phyloP scores from a whole-genome alignment of 352 stramenopile genomes.

The Phytopythium vexans region DNA sequence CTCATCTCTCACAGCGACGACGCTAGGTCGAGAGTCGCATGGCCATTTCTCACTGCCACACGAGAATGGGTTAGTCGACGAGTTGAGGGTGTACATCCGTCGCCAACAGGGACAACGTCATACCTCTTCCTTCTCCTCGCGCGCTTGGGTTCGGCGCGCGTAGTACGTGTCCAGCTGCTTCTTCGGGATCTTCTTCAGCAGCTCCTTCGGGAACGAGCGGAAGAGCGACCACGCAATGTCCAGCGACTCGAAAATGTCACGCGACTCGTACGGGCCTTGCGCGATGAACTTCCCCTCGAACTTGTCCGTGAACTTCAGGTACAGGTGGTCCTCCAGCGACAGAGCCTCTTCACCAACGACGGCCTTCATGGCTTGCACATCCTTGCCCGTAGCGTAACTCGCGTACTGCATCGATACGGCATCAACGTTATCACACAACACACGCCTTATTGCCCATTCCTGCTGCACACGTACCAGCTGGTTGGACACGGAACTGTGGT shows the following conservation, averaged over 20 bases:
- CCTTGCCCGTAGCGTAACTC: constrained; percentile 91
- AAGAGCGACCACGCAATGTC: constrained; percentile 99
- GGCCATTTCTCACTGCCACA: too few species aligned
- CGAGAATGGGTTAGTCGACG: too few species aligned
- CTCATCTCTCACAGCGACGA: too few species aligned
- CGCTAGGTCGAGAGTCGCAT: too few species aligned
- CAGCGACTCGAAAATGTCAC: constrained; percentile 98
- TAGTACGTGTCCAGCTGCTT: constrained; percentile 98
- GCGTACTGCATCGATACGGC: constrained; percentile 42
- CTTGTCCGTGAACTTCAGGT: constrained; percentile 99
- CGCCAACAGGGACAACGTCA: background rate
- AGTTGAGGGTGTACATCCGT: background rate
- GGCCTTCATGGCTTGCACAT: constrained; percentile 99
- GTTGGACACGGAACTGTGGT: constrained; percentile 98
- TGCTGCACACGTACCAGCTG: constrained; percentile 90
- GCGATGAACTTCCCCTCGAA: constrained; percentile 99
- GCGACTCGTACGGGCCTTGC: constrained; percentile 96
- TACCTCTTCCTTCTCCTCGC: constrained; percentile 86
- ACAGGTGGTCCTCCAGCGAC: constrained; percentile 98
- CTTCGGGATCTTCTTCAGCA: constrained; percentile 99
- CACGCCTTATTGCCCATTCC: background rate
- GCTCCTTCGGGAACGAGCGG: constrained; percentile 97
- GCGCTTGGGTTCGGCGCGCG: constrained; percentile 88
- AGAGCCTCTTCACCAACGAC: constrained; percentile 99
- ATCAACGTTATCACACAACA: too few species aligned